Conservation (phyloP, 2,329 filamentous ascomycete species). For the Pyrenophora graminea region DNA sequence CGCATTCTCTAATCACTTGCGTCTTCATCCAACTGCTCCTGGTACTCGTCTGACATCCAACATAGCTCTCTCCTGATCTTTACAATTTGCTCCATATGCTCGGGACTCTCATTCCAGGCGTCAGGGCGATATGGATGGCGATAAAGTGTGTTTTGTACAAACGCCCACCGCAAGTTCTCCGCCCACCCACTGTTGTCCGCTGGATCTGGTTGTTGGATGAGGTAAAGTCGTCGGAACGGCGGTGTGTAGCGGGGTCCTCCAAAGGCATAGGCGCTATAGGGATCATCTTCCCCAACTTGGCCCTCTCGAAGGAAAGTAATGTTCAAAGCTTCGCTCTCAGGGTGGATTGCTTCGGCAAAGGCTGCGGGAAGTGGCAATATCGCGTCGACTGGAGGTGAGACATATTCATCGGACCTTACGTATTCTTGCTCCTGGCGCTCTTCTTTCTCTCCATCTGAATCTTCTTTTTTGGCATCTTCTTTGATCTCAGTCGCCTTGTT, state of each 20-base stretch:
- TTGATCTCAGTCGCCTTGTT: background rate
- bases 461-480: background rate
- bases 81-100: conserved; percentile 30
- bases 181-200: conserved; percentile 29
- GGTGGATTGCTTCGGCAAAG: background rate
- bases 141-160: conserved; percentile 22
- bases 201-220: conserved; percentile 13
- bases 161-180: conserved; percentile 32
- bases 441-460: background rate
- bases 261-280: conserved; percentile 24
- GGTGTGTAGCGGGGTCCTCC: conserved; percentile 19
- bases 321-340: background rate
- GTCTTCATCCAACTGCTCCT: conserved; percentile 11
- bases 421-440: background rate
- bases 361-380: background rate
- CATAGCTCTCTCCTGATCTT: conserved; percentile 15
- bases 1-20: background rate
- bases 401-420: conserved; percentile 7
- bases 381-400: background rate
- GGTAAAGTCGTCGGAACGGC: conserved; percentile 26
- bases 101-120: conserved; percentile 31
- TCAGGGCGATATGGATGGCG: conserved; percentile 7
- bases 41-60: conserved; percentile 29
- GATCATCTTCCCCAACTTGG: conserved; percentile 7
- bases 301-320: conserved; percentile 7